Conservation (phyloP, 176 grass and related monocot species). For the Aegilops speltoides region DNA sequence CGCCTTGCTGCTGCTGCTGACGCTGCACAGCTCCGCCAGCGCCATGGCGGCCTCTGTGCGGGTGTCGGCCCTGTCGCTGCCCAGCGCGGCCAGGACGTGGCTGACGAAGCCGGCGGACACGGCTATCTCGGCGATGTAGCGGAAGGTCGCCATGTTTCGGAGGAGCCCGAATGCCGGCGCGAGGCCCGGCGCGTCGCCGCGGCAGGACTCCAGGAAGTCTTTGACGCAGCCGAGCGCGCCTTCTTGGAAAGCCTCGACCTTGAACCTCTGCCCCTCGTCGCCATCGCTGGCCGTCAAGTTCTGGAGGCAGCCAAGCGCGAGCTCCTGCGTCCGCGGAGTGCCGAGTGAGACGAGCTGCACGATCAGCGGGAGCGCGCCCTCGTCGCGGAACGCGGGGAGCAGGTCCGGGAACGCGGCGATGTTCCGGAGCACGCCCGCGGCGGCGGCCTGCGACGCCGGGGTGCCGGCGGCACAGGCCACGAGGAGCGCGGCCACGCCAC, state of each 20-base stretch:
- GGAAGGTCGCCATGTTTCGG: constrained; percentile 61
- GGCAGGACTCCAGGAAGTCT: constrained; percentile 56
- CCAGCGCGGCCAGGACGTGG: constrained; percentile 48
- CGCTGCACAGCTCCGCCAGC: constrained; percentile 53
- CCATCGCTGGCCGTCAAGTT: constrained; percentile 49
- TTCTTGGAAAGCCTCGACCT: constrained; percentile 73
- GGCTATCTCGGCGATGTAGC: constrained; percentile 76
- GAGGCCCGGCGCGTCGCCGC: constrained; percentile 38
- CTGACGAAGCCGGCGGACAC: constrained; percentile 38
- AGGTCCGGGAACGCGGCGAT: constrained; percentile 55
- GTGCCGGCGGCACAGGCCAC: constrained; percentile 53
- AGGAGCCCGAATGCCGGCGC: constrained; percentile 66
- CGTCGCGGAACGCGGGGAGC: constrained; percentile 53
- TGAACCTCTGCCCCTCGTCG: constrained; percentile 57
- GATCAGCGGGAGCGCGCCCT: constrained; percentile 50
- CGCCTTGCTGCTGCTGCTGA: constrained; percentile 23
- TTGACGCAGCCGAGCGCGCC: constrained; percentile 61
- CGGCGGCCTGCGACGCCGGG: constrained; percentile 63
- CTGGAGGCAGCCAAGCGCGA: constrained; percentile 62
- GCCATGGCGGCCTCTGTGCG: constrained; percentile 60
- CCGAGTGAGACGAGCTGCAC: constrained; percentile 56
- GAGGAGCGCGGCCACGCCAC: constrained; percentile 69
- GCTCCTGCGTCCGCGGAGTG: constrained; percentile 60
- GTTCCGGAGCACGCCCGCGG: constrained; percentile 60
- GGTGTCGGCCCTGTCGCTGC: constrained; percentile 30